Evolutionary conservation across 2,329 filamentous ascomycete genomes (phyloP).

Genomic region (Ophiognomonia clavigignenti-juglandacearum): DNA sequence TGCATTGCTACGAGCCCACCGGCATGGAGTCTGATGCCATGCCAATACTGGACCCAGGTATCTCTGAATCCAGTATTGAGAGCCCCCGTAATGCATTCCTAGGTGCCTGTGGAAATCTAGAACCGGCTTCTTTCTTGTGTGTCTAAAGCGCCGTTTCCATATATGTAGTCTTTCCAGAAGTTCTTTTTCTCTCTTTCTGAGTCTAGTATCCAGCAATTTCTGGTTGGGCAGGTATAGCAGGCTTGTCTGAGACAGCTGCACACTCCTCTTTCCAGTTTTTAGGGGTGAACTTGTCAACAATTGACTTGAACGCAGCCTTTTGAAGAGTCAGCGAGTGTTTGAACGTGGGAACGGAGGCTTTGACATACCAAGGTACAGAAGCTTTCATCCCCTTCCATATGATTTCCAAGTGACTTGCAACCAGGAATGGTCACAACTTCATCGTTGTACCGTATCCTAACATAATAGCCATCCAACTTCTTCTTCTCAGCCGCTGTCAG

Average conservation of each 20-base stretch:
- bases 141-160: too few species aligned
- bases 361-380: conserved; percentile 79
- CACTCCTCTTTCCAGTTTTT: conserved; percentile 64
- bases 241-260: conserved; percentile 35
- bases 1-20: too few species aligned
- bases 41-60: too few species aligned
- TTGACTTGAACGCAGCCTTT: conserved; percentile 81
- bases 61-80: too few species aligned
- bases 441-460: conserved; percentile 90
- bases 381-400: conserved; percentile 78
- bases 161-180: not conserved
- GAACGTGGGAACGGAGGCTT: not conserved
- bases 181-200: not conserved
- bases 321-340: conserved; percentile 5
- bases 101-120: too few species aligned
- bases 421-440: conserved; percentile 74
- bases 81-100: too few species aligned
- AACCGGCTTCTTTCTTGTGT: too few species aligned
- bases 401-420: conserved; percentile 71
- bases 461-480: conserved; percentile 71
- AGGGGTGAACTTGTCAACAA: conserved; percentile 88
- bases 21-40: too few species aligned
- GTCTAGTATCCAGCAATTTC: conserved; percentile 47
- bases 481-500: conserved; percentile 54
- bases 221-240: conserved; percentile 41